Conservation (phyloP, 805 yeast species). For the Yamadazyma nakazawae region DNA sequence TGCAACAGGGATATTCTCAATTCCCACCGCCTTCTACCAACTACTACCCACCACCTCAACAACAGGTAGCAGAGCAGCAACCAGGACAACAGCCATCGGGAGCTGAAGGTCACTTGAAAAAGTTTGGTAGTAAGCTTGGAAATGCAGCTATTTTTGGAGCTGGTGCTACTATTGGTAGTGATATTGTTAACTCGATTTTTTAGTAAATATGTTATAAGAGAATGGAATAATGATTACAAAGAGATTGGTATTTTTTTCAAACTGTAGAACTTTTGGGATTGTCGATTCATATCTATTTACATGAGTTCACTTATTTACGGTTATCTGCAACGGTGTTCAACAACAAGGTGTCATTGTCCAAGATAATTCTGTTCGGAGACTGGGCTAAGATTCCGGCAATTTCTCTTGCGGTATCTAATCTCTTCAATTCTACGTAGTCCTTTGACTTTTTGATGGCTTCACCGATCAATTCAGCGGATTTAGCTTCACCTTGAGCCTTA, state of each 20-base stretch:
- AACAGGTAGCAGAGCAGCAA: slow-evolving; percentile 17
- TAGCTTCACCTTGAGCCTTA: slow-evolving; percentile 97
- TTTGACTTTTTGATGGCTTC: slow-evolving; percentile 96
- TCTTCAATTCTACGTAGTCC: slow-evolving; percentile 94
- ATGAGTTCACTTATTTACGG: slow-evolving; percentile 41
- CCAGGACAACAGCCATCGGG: slow-evolving; percentile 19
- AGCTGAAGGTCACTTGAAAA: slow-evolving; percentile 41
- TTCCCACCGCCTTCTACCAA: slow-evolving; percentile 21
- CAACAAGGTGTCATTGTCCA: slow-evolving; percentile 89
- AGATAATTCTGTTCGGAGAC: slow-evolving; percentile 87
- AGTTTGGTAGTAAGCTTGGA: slow-evolving; percentile 77
- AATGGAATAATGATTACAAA: background rate
- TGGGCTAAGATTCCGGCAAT: slow-evolving; percentile 80
- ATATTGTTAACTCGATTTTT: slow-evolving; percentile 70
- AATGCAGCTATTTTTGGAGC: slow-evolving; percentile 96
- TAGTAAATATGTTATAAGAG: slow-evolving; percentile 19
- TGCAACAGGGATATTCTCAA: slow-evolving; percentile 27
- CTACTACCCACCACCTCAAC: slow-evolving; percentile 23
- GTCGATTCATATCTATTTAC: background rate
- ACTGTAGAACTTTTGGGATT: background rate
- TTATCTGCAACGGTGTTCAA: slow-evolving; percentile 84
- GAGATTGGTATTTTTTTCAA: background rate
- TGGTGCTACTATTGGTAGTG: slow-evolving; percentile 90
- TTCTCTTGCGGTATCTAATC: slow-evolving; percentile 95
- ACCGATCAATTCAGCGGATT: slow-evolving; percentile 96